Base-by-base conservation (phyloP, 192 early-diverging fungal genomes). In the Chytriomyces sp. region DNA sequence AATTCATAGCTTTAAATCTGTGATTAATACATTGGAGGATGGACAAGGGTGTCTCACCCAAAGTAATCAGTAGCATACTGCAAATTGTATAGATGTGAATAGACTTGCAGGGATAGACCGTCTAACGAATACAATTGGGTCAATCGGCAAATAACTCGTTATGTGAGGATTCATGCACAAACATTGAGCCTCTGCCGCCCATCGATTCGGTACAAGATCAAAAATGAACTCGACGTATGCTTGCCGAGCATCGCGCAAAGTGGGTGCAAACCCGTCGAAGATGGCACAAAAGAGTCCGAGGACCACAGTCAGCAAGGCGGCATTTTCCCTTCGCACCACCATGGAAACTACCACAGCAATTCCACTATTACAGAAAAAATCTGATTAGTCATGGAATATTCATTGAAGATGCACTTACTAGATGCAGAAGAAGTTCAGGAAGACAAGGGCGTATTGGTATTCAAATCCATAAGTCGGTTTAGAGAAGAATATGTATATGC, bases 201-300 rank as follows among this genome's bases (percentile, higher is more conserved):
- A 73, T 36, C 71, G 22, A 55, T 73, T 73, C 12, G 71, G 59
- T 17, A 40, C 39, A 19, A 73, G n/a, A 5, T 26, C 30, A 1
- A 63, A 73, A 5, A 73, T 14, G 36, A 49, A 82, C 8, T 74
- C 56, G 25, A 73, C 39, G 0, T 54, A 40, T 55, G 71, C 54
- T 3, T 56, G n/a, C 52, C 57, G 25, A n/a, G 78, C 78, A 19
- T 80, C 39, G n/a, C 17, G 39, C 17, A 80, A 39, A 3, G 41
- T 75, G 5, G 78, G 80, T 17, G 78, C 78, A 60, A 65, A 81
- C 3, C 83, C 83, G 63, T 78, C 77, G 52, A 84, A 81, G 5
- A 80, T 44, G 17, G 83, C 80, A 8, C 63, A 59, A 72, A 84
- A 77, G 2, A 84, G 59, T n/a, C 68, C 55, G 14, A 56, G 33